These are phyloP conservation scores for Penicillium concentricum DNA, from an alignment of 2,329 filamentous ascomycete species.

Conservation along the genomic window DNA sequence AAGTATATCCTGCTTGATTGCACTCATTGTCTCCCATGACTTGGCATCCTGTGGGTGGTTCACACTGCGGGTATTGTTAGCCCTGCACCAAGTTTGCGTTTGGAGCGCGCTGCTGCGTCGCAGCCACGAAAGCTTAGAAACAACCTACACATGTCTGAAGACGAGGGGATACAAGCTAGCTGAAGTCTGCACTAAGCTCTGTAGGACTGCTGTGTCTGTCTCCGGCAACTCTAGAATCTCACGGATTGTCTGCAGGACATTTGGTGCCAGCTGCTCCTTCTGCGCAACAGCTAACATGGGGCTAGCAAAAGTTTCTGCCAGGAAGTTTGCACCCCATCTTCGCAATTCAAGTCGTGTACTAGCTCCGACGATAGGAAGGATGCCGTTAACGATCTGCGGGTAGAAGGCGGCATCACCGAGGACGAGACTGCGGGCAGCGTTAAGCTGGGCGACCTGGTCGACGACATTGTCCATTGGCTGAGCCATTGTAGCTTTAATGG, in stretches of 20 bases:
- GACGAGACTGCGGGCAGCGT: slow-evolving; percentile 85
- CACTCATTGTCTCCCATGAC: slow-evolving; percentile 83
- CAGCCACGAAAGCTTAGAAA: slow-evolving; percentile 20
- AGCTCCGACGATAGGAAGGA: slow-evolving; percentile 84
- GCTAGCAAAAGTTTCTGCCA: slow-evolving; percentile 92
- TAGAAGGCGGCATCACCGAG: slow-evolving; percentile 86
- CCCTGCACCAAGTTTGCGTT: neutral
- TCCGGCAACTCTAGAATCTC: slow-evolving; percentile 67
- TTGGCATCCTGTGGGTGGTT: slow-evolving; percentile 77
- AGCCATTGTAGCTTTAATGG: slow-evolving; percentile 50
- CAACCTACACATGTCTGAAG: slow-evolving; percentile 80
- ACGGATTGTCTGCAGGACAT: slow-evolving; percentile 74
- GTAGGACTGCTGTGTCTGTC: slow-evolving; percentile 77
- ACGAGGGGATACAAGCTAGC: slow-evolving; percentile 92
- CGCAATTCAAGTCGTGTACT: slow-evolving; percentile 74
- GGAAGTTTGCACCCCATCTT: slow-evolving; percentile 93
- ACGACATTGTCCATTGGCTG: slow-evolving; percentile 58
- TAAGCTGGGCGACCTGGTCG: slow-evolving; percentile 82
- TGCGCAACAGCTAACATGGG: slow-evolving; percentile 74
- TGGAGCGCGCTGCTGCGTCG: neutral
- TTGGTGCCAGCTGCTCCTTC: slow-evolving; percentile 76
- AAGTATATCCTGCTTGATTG: slow-evolving; percentile 86
- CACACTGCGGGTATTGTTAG: slow-evolving; percentile 61
- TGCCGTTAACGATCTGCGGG: slow-evolving; percentile 83
- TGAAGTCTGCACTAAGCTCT: slow-evolving; percentile 81